These are phyloP conservation scores for Darksidea phi DNA, from an alignment of 495 filamentous ascomycete species.

Conservation along the genomic window DNA sequence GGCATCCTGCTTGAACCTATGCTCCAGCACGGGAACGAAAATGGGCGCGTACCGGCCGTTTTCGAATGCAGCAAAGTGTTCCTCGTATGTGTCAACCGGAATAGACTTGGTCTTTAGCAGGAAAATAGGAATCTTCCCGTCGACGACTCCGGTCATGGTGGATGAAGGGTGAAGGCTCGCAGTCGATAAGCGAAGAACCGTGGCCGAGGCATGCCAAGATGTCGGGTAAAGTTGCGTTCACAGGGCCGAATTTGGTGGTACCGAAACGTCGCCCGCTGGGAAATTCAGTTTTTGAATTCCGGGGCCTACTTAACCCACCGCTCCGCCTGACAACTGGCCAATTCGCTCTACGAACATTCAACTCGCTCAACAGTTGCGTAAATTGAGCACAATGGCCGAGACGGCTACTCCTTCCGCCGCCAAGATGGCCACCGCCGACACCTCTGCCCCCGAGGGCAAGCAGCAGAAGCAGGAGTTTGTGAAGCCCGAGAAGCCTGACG, in stretches of 20 bases:
- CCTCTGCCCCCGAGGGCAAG: constrained; percentile 28
- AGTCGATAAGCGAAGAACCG: not conserved
- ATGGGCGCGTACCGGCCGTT: constrained; percentile 56
- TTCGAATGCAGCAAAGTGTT: constrained; percentile 59
- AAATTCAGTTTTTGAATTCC: not conserved
- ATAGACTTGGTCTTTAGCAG: constrained; percentile 84
- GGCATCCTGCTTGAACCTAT: constrained; percentile 56
- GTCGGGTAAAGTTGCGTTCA: constrained; percentile 18
- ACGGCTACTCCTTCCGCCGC: constrained; percentile 36
- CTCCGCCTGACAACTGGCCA: not conserved
- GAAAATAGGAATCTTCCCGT: constrained; percentile 57
- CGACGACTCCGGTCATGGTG: constrained; percentile 16
- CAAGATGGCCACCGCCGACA: constrained; percentile 30
- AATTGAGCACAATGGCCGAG: constrained; percentile 37
- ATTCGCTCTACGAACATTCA: not conserved
- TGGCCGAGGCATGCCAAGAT: not conserved
- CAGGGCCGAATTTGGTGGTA: not conserved
- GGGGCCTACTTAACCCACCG: too few relatives aligned
- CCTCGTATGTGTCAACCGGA: constrained; percentile 76
- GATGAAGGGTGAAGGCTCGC: not conserved
- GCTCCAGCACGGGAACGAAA: constrained; percentile 84
- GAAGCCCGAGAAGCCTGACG: constrained; percentile 66
- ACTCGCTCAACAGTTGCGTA: not conserved
- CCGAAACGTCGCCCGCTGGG: constrained; percentile 1
- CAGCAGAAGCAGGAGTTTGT: constrained; percentile 36